Evolutionary conservation across 2,329 filamentous ascomycete genomes (phyloP), one percentile per base, ranked within the genome.

Genomic region (Aureobasidium namibiae): DNA sequence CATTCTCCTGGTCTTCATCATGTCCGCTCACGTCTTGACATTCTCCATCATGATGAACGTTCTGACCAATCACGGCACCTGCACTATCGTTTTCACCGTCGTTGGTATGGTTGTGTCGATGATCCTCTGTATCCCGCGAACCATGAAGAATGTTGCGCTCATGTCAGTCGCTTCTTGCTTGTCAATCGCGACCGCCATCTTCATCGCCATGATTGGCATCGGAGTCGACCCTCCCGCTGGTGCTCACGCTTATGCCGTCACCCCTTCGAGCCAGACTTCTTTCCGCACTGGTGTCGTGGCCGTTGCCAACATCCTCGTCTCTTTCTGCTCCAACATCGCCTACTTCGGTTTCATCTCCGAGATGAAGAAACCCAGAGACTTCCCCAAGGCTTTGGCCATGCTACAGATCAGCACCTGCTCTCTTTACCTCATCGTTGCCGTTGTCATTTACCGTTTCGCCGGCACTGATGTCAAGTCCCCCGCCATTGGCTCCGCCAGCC

Each of bases 11-110:
- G 73, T 86, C 59, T 88, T 90, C 72, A 80, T 88, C 65, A 84
- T 87, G 72, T 84, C 81, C 34, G 87, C 85, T n/a, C 88, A 90
- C 72, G 77, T 87, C 54, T 74, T 89, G 62, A 88, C 85, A 0
- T 88, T 88, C 64, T 80, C 80, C 33, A 85, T 89, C 65, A 86
- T 86, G 64, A 81, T 89, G 71, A 84, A 84, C 65, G 83, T 79
- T 53, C 75, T 89, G 54, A 84, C 84, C 4, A 70, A 80, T 3
- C 79, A 86, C 62, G 81, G 76, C 0, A 78, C 79, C 0, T 88
- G 85, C 70, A 84, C 83, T 3, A 82, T 88, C 60, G 75, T 83
- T 1, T 88, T 83, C 73, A 81, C 79, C 4, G 74, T 84, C n/a
- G 74, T 84, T 1, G 85, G 83, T 0, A 66, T 85, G 62, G 66